These are phyloP conservation scores for Obelidium mucronatum DNA, from an alignment of 192 early-diverging fungal genomes.

Conservation along the genomic window DNA sequence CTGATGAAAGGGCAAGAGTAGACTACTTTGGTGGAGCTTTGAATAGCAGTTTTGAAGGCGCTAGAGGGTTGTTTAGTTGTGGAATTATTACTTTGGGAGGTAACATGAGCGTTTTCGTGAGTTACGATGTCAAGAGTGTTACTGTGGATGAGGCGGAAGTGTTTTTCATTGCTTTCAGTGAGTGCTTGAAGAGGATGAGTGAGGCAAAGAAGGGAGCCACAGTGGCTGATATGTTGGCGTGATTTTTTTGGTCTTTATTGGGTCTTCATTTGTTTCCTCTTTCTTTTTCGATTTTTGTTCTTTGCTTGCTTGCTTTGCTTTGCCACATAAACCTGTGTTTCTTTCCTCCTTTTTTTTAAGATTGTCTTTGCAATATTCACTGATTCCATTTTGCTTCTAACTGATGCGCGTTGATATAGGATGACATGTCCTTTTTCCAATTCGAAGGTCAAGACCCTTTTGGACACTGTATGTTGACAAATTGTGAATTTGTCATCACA, in stretches of 20 bases:
- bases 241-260: background rate
- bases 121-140: conserved; percentile 46
- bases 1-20: conserved; percentile 28
- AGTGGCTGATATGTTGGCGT: conserved; percentile 29
- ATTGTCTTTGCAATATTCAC: no score
- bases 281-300: no score
- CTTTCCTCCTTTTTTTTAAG: no score
- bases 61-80: conserved; percentile 54
- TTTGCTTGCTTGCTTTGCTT: no score
- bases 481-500: no score
- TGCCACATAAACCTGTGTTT: no score
- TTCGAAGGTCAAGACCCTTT: no score
- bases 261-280: no score
- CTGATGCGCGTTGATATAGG: no score
- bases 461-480: no score
- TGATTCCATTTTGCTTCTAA: no score
- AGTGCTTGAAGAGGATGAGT: conserved; percentile 38
- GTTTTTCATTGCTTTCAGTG: conserved; percentile 46
- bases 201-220: conserved; percentile 4
- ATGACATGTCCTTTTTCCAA: no score
- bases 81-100: conserved; percentile 57
- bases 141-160: conserved; percentile 48
- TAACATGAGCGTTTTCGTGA: conserved; percentile 47
- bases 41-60: conserved; percentile 55
- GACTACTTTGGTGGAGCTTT: conserved; percentile 51